These are phyloP conservation scores for Mycena venus DNA, from an alignment of 768 basidiomycete species.

Conservation along the genomic window DNA sequence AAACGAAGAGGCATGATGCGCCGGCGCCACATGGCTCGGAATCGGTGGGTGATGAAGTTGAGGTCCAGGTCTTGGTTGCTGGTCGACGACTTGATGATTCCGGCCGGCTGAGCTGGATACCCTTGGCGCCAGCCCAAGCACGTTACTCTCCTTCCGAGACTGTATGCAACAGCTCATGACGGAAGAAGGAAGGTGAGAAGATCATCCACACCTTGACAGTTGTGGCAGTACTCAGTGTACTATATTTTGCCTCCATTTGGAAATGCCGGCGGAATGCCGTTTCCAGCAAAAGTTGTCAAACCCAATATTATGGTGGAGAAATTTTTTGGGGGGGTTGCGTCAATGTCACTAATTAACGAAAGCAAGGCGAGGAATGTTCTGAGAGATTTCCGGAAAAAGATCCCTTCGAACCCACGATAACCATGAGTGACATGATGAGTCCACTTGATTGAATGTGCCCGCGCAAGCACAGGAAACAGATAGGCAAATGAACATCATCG, in stretches of 20 bases:
- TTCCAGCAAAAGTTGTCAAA: no score
- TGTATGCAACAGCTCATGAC: slow-evolving; percentile 81
- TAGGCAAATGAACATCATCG: neutral
- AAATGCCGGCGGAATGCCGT: slow-evolving; percentile 14
- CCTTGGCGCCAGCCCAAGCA: slow-evolving; percentile 44
- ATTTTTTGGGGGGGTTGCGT: no score
- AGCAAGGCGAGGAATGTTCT: no score
- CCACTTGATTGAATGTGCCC: no score
- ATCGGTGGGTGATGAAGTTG: slow-evolving; percentile 32
- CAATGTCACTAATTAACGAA: no score
- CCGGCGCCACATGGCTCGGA: slow-evolving; percentile 61
- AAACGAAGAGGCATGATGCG: slow-evolving; percentile 48
- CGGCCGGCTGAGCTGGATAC: slow-evolving; percentile 45
- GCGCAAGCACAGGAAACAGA: neutral
- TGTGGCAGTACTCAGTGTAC: neutral
- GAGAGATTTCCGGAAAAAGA: no score
- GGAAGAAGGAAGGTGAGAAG: slow-evolving; percentile 7
- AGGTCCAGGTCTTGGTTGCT: slow-evolving; percentile 66
- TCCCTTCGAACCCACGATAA: no score
- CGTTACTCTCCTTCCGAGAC: slow-evolving; percentile 31
- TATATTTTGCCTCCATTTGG: neutral
- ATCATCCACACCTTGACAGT: slow-evolving; percentile 6
- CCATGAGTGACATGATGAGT: no score
- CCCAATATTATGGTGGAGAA: no score
- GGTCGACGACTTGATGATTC: slow-evolving; percentile 55